Evolutionary conservation across 1,139 yeast genomes (phyloP).

Genomic region (Cylindricascospora bacillispora): DNA sequence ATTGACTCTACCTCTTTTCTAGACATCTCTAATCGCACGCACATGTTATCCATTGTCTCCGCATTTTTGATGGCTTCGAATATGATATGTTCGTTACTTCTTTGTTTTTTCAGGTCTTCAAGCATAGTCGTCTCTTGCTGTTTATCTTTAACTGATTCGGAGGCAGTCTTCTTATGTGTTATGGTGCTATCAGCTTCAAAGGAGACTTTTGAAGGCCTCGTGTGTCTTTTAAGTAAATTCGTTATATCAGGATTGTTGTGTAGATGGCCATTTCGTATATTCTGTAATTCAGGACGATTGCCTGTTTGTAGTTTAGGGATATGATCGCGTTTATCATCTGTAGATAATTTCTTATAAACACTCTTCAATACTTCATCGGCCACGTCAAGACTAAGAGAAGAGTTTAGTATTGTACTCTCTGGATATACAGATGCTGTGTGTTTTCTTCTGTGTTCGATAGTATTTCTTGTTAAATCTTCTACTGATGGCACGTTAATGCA

Average conservation of each 20-base stretch:
- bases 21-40: slow-evolving; percentile 52
- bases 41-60: slow-evolving; percentile 58
- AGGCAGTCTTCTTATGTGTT: slow-evolving; percentile 1
- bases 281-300: background rate
- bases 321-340: slow-evolving; percentile 7
- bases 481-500: slow-evolving; percentile 20
- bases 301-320: background rate
- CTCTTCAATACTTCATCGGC: slow-evolving; percentile 21
- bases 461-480: slow-evolving; percentile 16
- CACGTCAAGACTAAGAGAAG: slow-evolving; percentile 7
- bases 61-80: slow-evolving; percentile 41
- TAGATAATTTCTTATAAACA: slow-evolving; percentile 18
- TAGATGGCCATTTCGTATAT: slow-evolving; percentile 2
- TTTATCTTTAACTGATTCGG: slow-evolving; percentile 3
- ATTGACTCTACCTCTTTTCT: slow-evolving; percentile 42
- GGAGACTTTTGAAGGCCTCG: slow-evolving; percentile 16
- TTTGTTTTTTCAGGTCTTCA: slow-evolving; percentile 18
- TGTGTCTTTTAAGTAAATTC: slow-evolving; percentile 4
- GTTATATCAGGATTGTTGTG: slow-evolving; percentile 4
- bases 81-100: slow-evolving; percentile 30
- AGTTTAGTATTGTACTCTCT: background rate
- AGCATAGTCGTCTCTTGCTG: slow-evolving; percentile 10
- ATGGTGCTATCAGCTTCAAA: slow-evolving; percentile 11
- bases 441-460: slow-evolving; percentile 11
- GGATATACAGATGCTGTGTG: background rate